Percentiles rank a stretch among this genome's conserved stretches.
Evolutionary conservation across 2,329 filamentous ascomycete genomes (phyloP).

Genomic region (Sclerotinia subarctica): DNA sequence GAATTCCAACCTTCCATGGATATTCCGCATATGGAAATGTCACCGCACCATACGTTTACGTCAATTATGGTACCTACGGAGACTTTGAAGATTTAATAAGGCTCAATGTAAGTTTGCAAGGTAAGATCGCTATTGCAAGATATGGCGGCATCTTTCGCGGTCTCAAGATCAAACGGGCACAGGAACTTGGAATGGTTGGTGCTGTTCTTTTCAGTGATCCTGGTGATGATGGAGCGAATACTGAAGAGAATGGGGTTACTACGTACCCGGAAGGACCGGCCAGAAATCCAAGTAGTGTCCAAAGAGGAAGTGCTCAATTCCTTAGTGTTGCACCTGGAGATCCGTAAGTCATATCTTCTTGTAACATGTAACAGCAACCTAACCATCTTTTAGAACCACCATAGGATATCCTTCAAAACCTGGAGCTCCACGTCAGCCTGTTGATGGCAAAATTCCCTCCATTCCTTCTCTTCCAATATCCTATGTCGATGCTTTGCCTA

Average conservation of each 20-base stretch:
- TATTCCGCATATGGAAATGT: slow-evolving; percentile 93
- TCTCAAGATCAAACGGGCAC: slow-evolving; percentile 86
- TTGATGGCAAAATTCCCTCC: slow-evolving; percentile 67
- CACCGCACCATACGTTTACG: slow-evolving; percentile 80
- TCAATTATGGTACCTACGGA: slow-evolving; percentile 83
- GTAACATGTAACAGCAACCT: slow-evolving; percentile 39
- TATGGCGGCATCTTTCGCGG: slow-evolving; percentile 88
- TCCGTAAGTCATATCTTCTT: slow-evolving; percentile 57
- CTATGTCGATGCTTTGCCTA: slow-evolving; percentile 78
- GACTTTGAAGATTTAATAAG: slow-evolving; percentile 80
- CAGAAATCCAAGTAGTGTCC: slow-evolving; percentile 82
- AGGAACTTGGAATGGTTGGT: slow-evolving; percentile 88
- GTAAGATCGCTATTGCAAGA: slow-evolving; percentile 82
- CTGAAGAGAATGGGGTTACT: slow-evolving; percentile 74
- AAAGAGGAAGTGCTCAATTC: slow-evolving; percentile 83
- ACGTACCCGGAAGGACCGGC: slow-evolving; percentile 84
- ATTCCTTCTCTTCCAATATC: slow-evolving; percentile 93
- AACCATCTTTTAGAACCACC: slow-evolving; percentile 68
- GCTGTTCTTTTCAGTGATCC: slow-evolving; percentile 82
- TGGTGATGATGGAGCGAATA: slow-evolving; percentile 79
- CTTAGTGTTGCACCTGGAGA: slow-evolving; percentile 68
- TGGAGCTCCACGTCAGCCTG: slow-evolving; percentile 72
- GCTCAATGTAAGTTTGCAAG: slow-evolving; percentile 71
- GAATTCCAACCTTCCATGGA: slow-evolving; percentile 89
- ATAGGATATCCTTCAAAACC: slow-evolving; percentile 92